phyloP scores from a whole-genome alignment of 257 asterid species.

The Solanum sitiens region DNA sequence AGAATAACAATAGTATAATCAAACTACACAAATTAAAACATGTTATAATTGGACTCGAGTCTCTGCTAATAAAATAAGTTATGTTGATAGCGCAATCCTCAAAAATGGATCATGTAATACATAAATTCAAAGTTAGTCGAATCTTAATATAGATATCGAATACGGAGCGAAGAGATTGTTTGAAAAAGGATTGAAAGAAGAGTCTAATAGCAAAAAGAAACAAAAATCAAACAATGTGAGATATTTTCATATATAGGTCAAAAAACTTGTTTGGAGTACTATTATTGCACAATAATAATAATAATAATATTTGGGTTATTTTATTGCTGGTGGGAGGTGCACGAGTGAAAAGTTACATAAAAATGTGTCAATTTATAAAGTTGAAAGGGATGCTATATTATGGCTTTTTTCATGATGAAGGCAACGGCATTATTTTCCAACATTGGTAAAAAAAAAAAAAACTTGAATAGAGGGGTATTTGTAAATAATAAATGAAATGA shows the following conservation, averaged over 20 bases:
- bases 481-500: background rate
- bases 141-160: background rate
- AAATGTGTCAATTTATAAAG: background rate
- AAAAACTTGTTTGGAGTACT: background rate
- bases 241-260: background rate
- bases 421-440: background rate
- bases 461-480: background rate
- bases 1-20: background rate
- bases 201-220: background rate
- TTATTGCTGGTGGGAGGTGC: background rate
- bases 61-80: background rate
- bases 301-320: background rate
- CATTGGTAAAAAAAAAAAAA: background rate
- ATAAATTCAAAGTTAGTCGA: background rate
- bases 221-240: background rate
- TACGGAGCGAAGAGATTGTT: fast-evolving
- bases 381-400: background rate
- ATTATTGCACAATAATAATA: background rate
- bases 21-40: background rate
- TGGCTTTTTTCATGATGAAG: background rate
- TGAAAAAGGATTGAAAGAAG: background rate
- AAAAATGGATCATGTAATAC: background rate
- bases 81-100: background rate
- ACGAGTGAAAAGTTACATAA: background rate
- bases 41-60: background rate